phyloP scores from a whole-genome alignment of 108 stramenopile genomes.

The Skeletonema costatum region DNA sequence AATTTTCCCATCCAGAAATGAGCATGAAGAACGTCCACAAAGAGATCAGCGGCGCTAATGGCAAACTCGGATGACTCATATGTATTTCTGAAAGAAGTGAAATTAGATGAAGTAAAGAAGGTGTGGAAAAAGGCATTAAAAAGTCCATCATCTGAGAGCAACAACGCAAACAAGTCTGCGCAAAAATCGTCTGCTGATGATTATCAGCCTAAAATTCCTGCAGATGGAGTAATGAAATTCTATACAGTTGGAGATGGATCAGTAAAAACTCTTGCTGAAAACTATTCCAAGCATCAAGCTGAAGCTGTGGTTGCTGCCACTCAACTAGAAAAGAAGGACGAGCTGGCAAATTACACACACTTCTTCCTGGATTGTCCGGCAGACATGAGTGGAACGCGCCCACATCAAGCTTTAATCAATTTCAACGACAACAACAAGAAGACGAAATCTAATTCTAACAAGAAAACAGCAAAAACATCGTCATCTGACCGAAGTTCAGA shows the following conservation, averaged over 20 bases:
- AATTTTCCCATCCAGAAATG: conserved; percentile 68
- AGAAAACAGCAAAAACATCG: conserved; percentile 13
- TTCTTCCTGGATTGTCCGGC: conserved; percentile 70
- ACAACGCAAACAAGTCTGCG: neutral
- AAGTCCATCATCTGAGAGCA: conserved; percentile 1
- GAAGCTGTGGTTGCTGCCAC: conserved; percentile 23
- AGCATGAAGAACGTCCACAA: conserved; percentile 56
- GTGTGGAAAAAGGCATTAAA: conserved; percentile 76
- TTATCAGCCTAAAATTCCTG: neutral
- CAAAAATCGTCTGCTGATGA: neutral
- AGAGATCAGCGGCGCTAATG: conserved; percentile 57
- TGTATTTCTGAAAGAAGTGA: conserved; percentile 44
- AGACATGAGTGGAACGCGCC: conserved; percentile 49
- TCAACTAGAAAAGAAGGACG: conserved; percentile 14
- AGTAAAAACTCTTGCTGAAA: conserved; percentile 45
- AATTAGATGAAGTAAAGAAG: conserved; percentile 70
- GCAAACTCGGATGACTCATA: conserved; percentile 28
- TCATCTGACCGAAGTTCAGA: conserved; percentile 10
- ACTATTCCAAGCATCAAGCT: conserved; percentile 47
- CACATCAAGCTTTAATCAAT: conserved; percentile 73
- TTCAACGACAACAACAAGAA: conserved; percentile 48
- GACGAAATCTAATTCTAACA: conserved; percentile 14
- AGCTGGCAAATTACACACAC: conserved; percentile 37
- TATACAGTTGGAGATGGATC: conserved; percentile 68
- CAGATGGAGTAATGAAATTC: conserved; percentile 46